These are phyloP conservation scores for Scheffersomyces illinoinensis DNA, from an alignment of 1,139 yeast species.

Conservation along the genomic window DNA sequence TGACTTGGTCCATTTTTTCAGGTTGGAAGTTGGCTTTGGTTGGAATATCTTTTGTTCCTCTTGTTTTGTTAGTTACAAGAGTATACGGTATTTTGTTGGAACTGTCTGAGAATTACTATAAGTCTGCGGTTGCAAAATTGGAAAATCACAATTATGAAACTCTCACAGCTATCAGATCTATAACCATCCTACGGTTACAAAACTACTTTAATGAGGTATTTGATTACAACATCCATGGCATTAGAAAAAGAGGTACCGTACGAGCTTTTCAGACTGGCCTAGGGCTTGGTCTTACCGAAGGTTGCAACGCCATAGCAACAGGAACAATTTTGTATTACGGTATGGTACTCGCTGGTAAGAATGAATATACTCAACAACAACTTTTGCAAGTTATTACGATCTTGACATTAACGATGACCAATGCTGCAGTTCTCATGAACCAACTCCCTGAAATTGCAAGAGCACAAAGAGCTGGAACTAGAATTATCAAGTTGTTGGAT, in stretches of 20 bases:
- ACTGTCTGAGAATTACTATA: slow-evolving; percentile 58
- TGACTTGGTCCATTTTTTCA: slow-evolving; percentile 72
- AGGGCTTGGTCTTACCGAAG: slow-evolving; percentile 59
- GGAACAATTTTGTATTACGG: slow-evolving; percentile 78
- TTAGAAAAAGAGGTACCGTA: slow-evolving; percentile 35
- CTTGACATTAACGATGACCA: slow-evolving; percentile 69
- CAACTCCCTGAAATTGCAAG: slow-evolving; percentile 76
- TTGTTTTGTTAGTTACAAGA: slow-evolving; percentile 51
- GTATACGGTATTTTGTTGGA: slow-evolving; percentile 55
- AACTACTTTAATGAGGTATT: slow-evolving; percentile 45
- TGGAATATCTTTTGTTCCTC: slow-evolving; percentile 72
- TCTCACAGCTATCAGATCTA: slow-evolving; percentile 60
- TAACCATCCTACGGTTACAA: slow-evolving; percentile 57
- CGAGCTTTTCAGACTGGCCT: slow-evolving; percentile 62
- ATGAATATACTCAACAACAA: slow-evolving; percentile 54
- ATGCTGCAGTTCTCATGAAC: slow-evolving; percentile 57
- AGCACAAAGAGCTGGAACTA: slow-evolving; percentile 72
- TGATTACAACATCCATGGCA: slow-evolving; percentile 19
- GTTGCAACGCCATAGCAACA: slow-evolving; percentile 61
- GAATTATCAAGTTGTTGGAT: slow-evolving; percentile 47
- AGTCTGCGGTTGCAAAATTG: slow-evolving; percentile 52
- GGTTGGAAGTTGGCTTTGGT: slow-evolving; percentile 90
- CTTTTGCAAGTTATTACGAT: slow-evolving; percentile 72
- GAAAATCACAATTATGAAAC: slow-evolving; percentile 62
- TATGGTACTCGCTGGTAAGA: slow-evolving; percentile 58